Evolutionary conservation across 441 rosid species (phyloP), one percentile per base, ranked within the genome.

Genomic region (Bruguiera hainesii): DNA sequence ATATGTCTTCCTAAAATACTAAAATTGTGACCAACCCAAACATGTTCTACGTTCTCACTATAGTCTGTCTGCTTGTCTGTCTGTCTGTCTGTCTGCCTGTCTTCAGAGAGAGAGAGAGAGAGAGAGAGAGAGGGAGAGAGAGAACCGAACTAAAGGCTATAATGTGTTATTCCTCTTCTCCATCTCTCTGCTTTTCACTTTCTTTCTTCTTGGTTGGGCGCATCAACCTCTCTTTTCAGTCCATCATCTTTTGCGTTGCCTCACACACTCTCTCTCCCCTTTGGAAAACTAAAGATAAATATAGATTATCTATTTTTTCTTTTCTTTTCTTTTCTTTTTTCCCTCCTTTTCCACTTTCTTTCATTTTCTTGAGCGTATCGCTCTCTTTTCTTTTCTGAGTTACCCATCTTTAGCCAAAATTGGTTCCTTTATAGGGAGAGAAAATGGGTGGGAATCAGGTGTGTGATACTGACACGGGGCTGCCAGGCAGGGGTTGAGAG

Each of bases 381-480:
- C 66, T 63, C 53, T 13, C 37, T 25, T 23, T 46, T 53, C 31
- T 66, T 23, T 46, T 53, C 31, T 56, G 19, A 21, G 59, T 52
- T 55, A 20, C 68, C 68, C 23, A 48, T 28, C 63, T 48, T 57
- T 57, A 26, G 52, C 31, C 56, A 67, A 56, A 60, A 20, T 53
- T 21, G 28, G 29, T 21, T 4, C 46, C 25, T 39, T 75, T 39
- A n/a, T 20, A 19, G 5, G 13, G 4, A 31, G 18, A n/a, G 25
- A 20, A 28, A 50, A 49, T 21, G 57, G 64, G 72, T 31, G 76
- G 73, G 79, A 77, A 72, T 75, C 78, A 69, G 81, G 75, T 52
- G 63, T 33, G 71, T 76, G 68, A 42, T 13, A 42, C 48, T 70
- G 82, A 80, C 82, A 76, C 83, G 83, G 46, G 61, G 39, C 39